Conservation (phyloP, 2,329 filamentous ascomycete species). For the Boeremia lycopersici region DNA sequence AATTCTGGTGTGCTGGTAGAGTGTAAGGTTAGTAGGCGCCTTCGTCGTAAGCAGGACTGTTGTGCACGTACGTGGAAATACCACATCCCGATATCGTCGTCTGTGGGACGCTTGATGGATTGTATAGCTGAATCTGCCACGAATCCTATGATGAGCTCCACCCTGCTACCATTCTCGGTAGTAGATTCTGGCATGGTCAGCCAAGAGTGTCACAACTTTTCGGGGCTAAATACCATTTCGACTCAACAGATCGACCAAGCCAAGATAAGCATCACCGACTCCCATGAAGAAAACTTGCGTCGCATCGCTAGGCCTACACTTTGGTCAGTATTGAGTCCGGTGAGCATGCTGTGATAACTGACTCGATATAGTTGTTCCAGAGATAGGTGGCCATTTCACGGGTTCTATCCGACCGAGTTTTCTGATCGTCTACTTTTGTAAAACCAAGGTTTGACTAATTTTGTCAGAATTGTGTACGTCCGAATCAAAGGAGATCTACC, state of each 20-base stretch:
- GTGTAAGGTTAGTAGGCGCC: not conserved
- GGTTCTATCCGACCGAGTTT: slow-evolving; percentile 52
- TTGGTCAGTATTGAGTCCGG: slow-evolving; percentile 12
- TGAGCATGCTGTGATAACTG: slow-evolving; percentile 25
- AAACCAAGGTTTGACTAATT: slow-evolving; percentile 35
- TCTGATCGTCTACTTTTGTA: slow-evolving; percentile 56
- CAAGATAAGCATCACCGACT: slow-evolving; percentile 85
- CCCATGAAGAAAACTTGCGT: slow-evolving; percentile 85
- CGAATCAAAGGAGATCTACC: slow-evolving; percentile 12
- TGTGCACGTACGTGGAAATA: slow-evolving; percentile 67
- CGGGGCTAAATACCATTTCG: slow-evolving; percentile 65
- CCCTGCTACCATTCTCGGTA: slow-evolving; percentile 26
- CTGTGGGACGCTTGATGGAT: slow-evolving; percentile 67
- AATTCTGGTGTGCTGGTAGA: slow-evolving; percentile 69
- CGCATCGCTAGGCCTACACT: slow-evolving; percentile 59
- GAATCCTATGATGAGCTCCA: slow-evolving; percentile 80
- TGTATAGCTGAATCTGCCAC: slow-evolving; percentile 76
- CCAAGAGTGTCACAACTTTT: not conserved
- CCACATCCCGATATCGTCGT: slow-evolving; percentile 81
- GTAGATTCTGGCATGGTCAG: slow-evolving; percentile 11
- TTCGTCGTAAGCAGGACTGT: not conserved
- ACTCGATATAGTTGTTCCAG: slow-evolving; percentile 97
- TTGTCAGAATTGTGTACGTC: slow-evolving; percentile 4
- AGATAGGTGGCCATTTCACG: slow-evolving; percentile 82
- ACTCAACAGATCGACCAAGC: slow-evolving; percentile 79